Conservation (phyloP, 2,329 filamentous ascomycete species). For the Aspergillus texensis region DNA sequence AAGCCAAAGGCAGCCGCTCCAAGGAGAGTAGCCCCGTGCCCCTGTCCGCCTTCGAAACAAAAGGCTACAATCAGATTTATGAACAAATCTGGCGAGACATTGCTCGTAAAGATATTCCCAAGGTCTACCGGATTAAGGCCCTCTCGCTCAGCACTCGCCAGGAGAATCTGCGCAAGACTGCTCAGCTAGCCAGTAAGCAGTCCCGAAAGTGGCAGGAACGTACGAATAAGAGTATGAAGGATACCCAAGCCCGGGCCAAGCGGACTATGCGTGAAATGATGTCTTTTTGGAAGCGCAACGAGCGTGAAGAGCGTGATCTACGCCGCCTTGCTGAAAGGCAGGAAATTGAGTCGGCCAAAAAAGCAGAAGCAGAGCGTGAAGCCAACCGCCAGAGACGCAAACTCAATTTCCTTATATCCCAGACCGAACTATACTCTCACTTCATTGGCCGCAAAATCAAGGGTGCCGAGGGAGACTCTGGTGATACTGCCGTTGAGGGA, state of each 20-base stretch:
- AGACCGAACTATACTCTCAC: conserved; percentile 98
- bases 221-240: conserved; percentile 98
- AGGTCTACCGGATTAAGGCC: conserved; percentile 84
- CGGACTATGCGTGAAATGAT: conserved; percentile 99
- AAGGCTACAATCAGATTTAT: conserved; percentile 95
- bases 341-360: conserved; percentile 94
- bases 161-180: conserved; percentile 97
- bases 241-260: conserved; percentile 94
- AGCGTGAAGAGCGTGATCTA: conserved; percentile 92
- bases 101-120: conserved; percentile 88
- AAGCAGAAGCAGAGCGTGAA: conserved; percentile 95
- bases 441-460: conserved; percentile 99
- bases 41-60: conserved; percentile 75
- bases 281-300: conserved; percentile 98
- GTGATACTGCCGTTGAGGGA: conserved; percentile 71
- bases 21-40: conserved; percentile 51
- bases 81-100: conserved; percentile 97
- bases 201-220: conserved; percentile 95
- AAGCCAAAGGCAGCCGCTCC: conserved; percentile 41
- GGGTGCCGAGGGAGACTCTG: conserved; percentile 91
- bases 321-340: conserved; percentile 93
- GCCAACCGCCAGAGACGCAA: conserved; percentile 97
- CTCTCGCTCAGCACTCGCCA: conserved; percentile 83
- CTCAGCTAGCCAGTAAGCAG: conserved; percentile 94
- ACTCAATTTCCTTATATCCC: conserved; percentile 98